phyloP scores from a whole-genome alignment of 805 yeast genomes.

The Zygoascus flipseniorum region DNA sequence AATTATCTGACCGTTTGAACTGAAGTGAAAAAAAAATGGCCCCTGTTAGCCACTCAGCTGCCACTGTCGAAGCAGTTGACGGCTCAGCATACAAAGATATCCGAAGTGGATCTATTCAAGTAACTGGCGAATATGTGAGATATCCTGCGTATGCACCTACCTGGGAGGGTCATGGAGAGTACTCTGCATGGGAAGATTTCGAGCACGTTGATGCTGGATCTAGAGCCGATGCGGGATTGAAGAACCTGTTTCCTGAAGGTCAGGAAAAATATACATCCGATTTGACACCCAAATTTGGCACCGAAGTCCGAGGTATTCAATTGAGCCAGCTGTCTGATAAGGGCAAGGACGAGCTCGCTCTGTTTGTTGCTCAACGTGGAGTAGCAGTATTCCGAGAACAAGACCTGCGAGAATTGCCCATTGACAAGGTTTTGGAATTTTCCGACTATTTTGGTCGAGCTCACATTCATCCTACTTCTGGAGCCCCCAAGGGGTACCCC shows the following conservation, averaged over 20 bases:
- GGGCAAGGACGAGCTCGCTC: conserved; percentile 42
- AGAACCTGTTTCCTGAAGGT: conserved; percentile 39
- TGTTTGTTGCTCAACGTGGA: conserved; percentile 40
- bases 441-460: conserved; percentile 61
- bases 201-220: conserved; percentile 57
- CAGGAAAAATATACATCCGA: conserved; percentile 18
- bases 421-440: conserved; percentile 33
- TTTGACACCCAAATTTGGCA: conserved; percentile 56
- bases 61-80: not conserved
- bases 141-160: conserved; percentile 59
- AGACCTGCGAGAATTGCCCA: conserved; percentile 34
- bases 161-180: conserved; percentile 54
- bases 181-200: conserved; percentile 45
- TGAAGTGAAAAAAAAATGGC: not conserved
- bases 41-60: not conserved
- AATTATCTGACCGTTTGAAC: not conserved
- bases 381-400: conserved; percentile 46
- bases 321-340: conserved; percentile 34
- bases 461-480: conserved; percentile 69
- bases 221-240: conserved; percentile 51
- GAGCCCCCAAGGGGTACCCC: conserved; percentile 52
- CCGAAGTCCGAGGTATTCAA: conserved; percentile 42
- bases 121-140: conserved; percentile 14
- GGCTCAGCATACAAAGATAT: not conserved
- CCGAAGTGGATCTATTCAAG: not conserved